Evolutionary conservation across 805 yeast species (phyloP).

Genomic region (Starmerella vitae): DNA sequence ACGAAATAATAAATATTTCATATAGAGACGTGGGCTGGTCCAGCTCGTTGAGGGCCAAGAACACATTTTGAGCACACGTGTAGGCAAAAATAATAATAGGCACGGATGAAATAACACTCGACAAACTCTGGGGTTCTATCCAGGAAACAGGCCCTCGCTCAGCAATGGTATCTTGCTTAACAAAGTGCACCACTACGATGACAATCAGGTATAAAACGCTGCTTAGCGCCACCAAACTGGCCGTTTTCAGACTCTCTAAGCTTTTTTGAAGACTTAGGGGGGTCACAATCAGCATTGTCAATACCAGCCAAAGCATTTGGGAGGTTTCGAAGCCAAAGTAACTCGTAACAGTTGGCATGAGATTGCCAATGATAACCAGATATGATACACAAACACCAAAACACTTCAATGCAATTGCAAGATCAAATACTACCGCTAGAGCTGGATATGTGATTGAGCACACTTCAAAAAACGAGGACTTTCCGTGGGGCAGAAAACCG

Average conservation of each 20-base stretch:
- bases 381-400: constrained; percentile 71
- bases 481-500: constrained; percentile 40
- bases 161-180: constrained; percentile 41
- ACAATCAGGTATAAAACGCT: constrained; percentile 67
- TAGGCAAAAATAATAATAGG: constrained; percentile 91
- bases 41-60: constrained; percentile 74
- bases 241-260: constrained; percentile 71
- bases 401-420: constrained; percentile 63
- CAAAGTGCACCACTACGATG: constrained; percentile 59
- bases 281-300: constrained; percentile 30
- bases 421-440: constrained; percentile 51
- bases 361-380: constrained; percentile 58
- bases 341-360: constrained; percentile 44
- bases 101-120: constrained; percentile 49
- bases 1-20: constrained; percentile 36
- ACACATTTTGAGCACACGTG: constrained; percentile 94
- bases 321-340: constrained; percentile 33
- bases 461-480: constrained; percentile 56
- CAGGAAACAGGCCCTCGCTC: constrained; percentile 39
- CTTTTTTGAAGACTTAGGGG: constrained; percentile 63
- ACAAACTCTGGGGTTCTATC: constrained; percentile 33
- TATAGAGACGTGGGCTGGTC: constrained; percentile 38
- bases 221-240: constrained; percentile 67
- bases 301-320: constrained; percentile 26
- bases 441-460: constrained; percentile 58